These are phyloP conservation scores for Schwanniomyces yamadae DNA, from an alignment of 805 yeast genomes.

Conservation along the genomic window DNA sequence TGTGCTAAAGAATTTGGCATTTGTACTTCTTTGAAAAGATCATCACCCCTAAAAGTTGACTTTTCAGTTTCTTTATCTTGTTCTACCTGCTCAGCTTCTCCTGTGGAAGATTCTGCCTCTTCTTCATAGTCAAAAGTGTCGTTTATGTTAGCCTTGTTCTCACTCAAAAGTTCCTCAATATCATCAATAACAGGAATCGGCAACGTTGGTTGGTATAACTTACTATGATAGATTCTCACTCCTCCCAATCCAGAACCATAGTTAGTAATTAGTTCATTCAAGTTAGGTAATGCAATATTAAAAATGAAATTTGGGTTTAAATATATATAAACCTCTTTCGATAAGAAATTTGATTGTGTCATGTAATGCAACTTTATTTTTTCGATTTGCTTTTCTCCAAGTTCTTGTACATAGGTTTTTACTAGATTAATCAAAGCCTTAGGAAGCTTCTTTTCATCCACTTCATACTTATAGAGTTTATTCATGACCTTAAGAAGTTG, in stretches of 20 bases:
- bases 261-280: constrained; percentile 64
- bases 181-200: constrained; percentile 71
- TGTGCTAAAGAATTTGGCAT: constrained; percentile 52
- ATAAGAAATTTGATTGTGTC: constrained; percentile 38
- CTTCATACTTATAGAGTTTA: constrained; percentile 80
- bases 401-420: constrained; percentile 32
- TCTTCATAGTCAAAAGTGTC: constrained; percentile 30
- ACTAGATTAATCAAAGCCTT: constrained; percentile 28
- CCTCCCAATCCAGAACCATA: constrained; percentile 81
- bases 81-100: constrained; percentile 11
- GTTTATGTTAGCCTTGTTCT: constrained; percentile 27
- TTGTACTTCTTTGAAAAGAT: constrained; percentile 47
- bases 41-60: constrained; percentile 41
- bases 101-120: constrained; percentile 24
- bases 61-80: background rate
- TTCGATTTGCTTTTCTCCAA: constrained; percentile 37
- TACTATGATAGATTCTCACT: constrained; percentile 49
- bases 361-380: constrained; percentile 32
- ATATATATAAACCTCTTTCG: constrained; percentile 43
- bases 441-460: constrained; percentile 70
- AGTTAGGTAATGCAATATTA: constrained; percentile 68
- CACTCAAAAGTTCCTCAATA: constrained; percentile 55
- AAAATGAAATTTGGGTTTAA: constrained; percentile 54
- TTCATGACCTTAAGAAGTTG: constrained; percentile 66
- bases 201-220: constrained; percentile 65